Conservation (phyloP, 441 rosid genomes). For the Corymbia calophylla region DNA sequence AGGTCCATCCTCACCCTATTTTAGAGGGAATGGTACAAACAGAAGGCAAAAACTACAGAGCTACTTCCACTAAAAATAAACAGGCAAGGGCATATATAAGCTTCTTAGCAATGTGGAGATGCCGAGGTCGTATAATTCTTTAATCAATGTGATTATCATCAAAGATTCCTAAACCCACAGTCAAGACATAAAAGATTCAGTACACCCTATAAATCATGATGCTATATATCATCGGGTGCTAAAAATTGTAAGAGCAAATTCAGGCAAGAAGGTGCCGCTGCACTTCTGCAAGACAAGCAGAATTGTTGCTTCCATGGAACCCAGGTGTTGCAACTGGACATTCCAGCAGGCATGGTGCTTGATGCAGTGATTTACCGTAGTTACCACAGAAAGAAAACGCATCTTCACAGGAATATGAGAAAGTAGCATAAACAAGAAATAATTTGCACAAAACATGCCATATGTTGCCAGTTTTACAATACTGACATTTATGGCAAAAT, state of each 20-base stretch:
- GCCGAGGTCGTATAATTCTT: background rate
- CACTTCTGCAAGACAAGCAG: background rate
- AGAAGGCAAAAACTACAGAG: constrained; percentile 45
- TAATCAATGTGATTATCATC: background rate
- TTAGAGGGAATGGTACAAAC: constrained; percentile 74
- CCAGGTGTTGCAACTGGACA: background rate
- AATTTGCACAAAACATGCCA: background rate
- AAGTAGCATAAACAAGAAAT: background rate
- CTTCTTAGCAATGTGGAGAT: constrained; percentile 12
- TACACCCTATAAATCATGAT: background rate
- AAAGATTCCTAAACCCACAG: background rate
- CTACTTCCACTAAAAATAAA: constrained; percentile 30
- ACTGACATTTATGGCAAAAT: background rate
- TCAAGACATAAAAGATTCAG: background rate
- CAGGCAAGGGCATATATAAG: constrained; percentile 1
- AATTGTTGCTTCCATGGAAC: background rate
- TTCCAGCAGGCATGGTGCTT: background rate
- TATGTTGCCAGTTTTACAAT: background rate
- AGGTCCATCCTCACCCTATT: constrained; percentile 96
- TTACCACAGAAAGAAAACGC: background rate
- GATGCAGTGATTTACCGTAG: background rate
- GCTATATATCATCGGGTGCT: background rate
- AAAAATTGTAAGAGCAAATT: background rate
- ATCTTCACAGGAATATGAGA: background rate
- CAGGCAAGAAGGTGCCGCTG: background rate